Conservation (phyloP, 2,329 filamentous ascomycete species). For the Rutstroemia sp. region DNA sequence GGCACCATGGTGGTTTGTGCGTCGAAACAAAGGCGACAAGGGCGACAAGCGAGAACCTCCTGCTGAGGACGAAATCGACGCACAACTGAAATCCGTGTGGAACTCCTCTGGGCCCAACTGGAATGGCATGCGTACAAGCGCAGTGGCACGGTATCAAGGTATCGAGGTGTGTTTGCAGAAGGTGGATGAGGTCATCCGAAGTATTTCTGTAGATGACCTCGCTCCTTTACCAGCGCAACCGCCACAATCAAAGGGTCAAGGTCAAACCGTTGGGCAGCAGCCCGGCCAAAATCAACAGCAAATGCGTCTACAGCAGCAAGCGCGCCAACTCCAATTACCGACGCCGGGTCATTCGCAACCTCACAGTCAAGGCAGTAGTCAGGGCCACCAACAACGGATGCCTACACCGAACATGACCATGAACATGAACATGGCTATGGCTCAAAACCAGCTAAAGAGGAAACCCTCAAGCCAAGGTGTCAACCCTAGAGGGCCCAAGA, state of each 20-base stretch:
- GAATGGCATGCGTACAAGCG: slow-evolving; percentile 41
- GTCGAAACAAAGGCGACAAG: slow-evolving; percentile 16
- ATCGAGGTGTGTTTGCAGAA: slow-evolving; percentile 31
- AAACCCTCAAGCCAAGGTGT: slow-evolving; percentile 17
- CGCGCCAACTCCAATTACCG: slow-evolving; percentile 7
- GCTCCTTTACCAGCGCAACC: background rate
- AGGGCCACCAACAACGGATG: slow-evolving; percentile 3
- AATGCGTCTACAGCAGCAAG: background rate
- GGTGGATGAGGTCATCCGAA: slow-evolving; percentile 22
- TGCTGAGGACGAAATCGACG: slow-evolving; percentile 30
- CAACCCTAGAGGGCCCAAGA: slow-evolving; percentile 11
- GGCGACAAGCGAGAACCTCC: slow-evolving; percentile 17
- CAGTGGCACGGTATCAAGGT: slow-evolving; percentile 36
- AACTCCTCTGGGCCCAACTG: slow-evolving; percentile 38
- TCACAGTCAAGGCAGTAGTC: slow-evolving; percentile 12
- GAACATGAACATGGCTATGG: background rate
- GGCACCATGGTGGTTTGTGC: slow-evolving; percentile 31
- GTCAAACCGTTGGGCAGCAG: background rate
- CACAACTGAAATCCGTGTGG: slow-evolving; percentile 40
- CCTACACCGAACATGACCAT: slow-evolving; percentile 9
- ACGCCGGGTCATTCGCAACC: slow-evolving; percentile 13
- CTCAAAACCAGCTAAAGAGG: slow-evolving; percentile 15
- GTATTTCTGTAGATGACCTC: slow-evolving; percentile 11
- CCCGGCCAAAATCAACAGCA: background rate
- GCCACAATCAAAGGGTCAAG: slow-evolving; percentile 4